Percentiles rank a stretch among this genome's conserved stretches.
phyloP scores from a whole-genome alignment of 2,329 filamentous ascomycete genomes.

The Dothistroma septosporum region DNA sequence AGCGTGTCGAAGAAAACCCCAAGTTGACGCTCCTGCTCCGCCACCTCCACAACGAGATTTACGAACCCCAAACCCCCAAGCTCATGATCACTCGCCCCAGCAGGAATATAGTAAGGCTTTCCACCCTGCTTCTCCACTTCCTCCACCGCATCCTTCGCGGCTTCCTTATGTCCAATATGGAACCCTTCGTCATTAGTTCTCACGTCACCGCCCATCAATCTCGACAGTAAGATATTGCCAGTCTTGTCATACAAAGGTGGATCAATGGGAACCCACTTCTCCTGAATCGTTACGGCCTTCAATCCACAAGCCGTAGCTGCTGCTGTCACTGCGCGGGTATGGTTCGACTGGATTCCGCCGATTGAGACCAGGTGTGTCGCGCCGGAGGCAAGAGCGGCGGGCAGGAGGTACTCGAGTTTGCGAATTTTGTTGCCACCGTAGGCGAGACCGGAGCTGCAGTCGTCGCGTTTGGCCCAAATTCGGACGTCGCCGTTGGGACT shows the following conservation, averaged over 20 bases:
- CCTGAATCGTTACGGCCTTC: constrained; percentile 31
- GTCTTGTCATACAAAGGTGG: constrained; percentile 43
- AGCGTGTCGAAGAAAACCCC: constrained; percentile 65
- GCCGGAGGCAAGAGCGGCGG: constrained; percentile 31
- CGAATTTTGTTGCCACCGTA: constrained; percentile 39
- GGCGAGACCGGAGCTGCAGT: constrained; percentile 47
- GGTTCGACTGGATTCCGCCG: constrained; percentile 38
- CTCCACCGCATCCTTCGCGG: constrained; percentile 51
- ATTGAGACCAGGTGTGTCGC: constrained; percentile 35
- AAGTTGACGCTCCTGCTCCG: constrained; percentile 56
- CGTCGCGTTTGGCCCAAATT: constrained; percentile 68
- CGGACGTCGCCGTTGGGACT: constrained; percentile 51
- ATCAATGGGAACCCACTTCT: constrained; percentile 33
- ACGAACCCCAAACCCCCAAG: constrained; percentile 68
- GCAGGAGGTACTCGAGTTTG: constrained; percentile 39
- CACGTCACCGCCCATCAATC: constrained; percentile 52
- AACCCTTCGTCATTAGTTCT: constrained; percentile 58
- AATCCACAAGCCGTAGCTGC: constrained; percentile 34
- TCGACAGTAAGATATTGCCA: constrained; percentile 66
- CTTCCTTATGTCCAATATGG: constrained; percentile 60
- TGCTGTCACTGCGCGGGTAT: constrained; percentile 37
- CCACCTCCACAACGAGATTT: constrained; percentile 66
- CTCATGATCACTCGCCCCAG: constrained; percentile 66
- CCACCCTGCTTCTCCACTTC: constrained; percentile 53
- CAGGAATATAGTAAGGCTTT: constrained; percentile 68